phyloP scores from a whole-genome alignment of 2,329 filamentous ascomycete genomes.

The Hymenoscyphus albidus region DNA sequence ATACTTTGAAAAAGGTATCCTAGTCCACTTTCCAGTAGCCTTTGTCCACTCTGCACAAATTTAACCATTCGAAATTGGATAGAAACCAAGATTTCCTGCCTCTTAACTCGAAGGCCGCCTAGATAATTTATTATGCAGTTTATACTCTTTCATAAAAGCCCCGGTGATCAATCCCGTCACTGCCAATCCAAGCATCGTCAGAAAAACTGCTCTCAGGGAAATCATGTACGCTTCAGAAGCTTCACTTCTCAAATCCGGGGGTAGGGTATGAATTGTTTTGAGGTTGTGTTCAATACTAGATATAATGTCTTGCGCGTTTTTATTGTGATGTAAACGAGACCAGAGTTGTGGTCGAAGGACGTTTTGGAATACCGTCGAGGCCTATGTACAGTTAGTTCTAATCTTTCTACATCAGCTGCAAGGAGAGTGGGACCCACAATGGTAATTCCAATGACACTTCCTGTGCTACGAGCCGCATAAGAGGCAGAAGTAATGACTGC shows the following conservation, averaged over 20 bases:
- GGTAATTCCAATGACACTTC: conserved; percentile 62
- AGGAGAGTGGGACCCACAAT: neutral
- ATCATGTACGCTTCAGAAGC: conserved; percentile 3
- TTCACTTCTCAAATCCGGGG: neutral
- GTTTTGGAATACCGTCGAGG: conserved; percentile 17
- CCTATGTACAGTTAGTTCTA: neutral
- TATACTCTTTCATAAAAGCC: conserved; percentile 5
- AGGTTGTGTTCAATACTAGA: neutral
- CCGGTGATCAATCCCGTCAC: neutral
- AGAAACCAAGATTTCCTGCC: neutral
- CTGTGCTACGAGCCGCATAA: conserved; percentile 73
- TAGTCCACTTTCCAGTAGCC: no score
- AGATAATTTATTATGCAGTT: neutral
- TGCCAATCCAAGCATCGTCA: neutral
- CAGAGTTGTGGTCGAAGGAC: neutral
- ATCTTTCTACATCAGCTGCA: neutral
- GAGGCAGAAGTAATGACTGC: conserved; percentile 72
- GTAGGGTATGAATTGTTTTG: neutral
- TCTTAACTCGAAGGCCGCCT: neutral
- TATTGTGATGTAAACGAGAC: neutral
- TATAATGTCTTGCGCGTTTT: neutral
- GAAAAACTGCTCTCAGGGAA: neutral
- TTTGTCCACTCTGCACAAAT: no score
- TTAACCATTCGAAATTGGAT: no score
- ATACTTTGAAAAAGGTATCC: no score